phyloP scores from a whole-genome alignment of 2,329 filamentous ascomycete species.

The Epichloe aotearoae region DNA sequence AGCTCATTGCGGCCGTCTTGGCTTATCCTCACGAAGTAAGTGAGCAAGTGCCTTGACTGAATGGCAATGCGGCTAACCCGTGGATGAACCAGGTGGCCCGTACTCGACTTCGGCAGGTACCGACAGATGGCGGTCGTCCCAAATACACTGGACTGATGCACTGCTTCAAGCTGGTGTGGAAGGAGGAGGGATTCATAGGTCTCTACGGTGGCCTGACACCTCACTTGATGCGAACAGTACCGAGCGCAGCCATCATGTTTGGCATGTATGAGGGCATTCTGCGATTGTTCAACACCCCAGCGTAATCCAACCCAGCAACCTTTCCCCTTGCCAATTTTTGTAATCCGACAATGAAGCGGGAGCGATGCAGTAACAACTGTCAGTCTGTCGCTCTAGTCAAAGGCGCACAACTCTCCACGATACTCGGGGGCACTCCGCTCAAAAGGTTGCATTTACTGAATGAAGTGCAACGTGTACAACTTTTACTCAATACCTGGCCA shows the following conservation, averaged over 20 bases:
- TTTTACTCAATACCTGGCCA: background rate
- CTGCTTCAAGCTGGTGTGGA: slow-evolving; percentile 78
- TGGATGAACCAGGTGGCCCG: slow-evolving; percentile 48
- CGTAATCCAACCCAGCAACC: slow-evolving; percentile 10
- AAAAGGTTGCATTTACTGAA: background rate
- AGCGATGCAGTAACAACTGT: background rate
- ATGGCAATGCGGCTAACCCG: background rate
- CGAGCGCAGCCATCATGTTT: slow-evolving; percentile 92
- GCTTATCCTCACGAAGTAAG: slow-evolving; percentile 87
- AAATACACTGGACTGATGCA: slow-evolving; percentile 85
- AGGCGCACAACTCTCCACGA: background rate
- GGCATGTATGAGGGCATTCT: slow-evolving; percentile 63
- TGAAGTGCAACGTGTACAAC: background rate
- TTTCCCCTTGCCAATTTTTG: background rate
- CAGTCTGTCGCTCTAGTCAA: too few relatives aligned
- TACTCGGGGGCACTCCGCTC: background rate
- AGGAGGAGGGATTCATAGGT: slow-evolving; percentile 73
- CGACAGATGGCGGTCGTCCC: slow-evolving; percentile 53
- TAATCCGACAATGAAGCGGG: background rate
- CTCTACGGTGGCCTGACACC: slow-evolving; percentile 87
- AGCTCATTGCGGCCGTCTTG: slow-evolving; percentile 69
- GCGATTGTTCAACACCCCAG: slow-evolving; percentile 29
- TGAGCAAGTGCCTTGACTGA: slow-evolving; percentile 1
- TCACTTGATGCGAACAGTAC: slow-evolving; percentile 81
- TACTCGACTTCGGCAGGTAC: slow-evolving; percentile 74